phyloP scores from a whole-genome alignment of 495 filamentous ascomycete species.

The Ramalina peruviana region DNA sequence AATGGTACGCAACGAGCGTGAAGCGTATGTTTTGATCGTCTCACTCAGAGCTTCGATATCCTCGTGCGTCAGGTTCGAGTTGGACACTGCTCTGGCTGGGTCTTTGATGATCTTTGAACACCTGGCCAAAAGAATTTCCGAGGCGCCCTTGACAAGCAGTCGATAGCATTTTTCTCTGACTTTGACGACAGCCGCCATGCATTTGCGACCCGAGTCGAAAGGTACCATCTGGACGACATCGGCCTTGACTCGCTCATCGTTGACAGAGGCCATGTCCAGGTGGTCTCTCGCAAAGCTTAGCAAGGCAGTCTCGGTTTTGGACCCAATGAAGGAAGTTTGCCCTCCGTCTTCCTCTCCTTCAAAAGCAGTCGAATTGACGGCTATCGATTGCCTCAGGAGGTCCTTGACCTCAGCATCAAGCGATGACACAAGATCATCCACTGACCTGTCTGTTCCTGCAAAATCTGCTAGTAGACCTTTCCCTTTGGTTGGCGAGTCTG shows the following conservation, averaged over 20 bases:
- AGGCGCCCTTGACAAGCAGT: constrained; percentile 78
- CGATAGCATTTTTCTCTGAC: constrained; percentile 51
- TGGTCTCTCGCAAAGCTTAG: constrained; percentile 60
- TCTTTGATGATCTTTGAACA: constrained; percentile 60
- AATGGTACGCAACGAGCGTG: constrained; percentile 74
- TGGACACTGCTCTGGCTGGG: constrained; percentile 45
- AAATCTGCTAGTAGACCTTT: constrained; percentile 8
- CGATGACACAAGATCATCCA: constrained; percentile 43
- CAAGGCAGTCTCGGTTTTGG: constrained; percentile 81
- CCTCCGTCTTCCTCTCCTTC: constrained; percentile 58
- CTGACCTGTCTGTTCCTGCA: constrained; percentile 29
- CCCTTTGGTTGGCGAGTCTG: constrained; percentile 12
- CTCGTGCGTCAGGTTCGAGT: constrained; percentile 39
- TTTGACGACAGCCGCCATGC: constrained; percentile 71
- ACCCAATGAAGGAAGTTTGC: constrained; percentile 58
- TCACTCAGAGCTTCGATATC: constrained; percentile 44
- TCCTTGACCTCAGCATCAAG: constrained; percentile 46
- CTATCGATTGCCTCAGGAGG: constrained; percentile 59
- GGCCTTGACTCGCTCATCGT: constrained; percentile 55
- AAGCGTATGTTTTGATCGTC: constrained; percentile 65
- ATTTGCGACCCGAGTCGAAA: constrained; percentile 78
- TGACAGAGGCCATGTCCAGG: constrained; percentile 59
- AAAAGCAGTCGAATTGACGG: constrained; percentile 79
- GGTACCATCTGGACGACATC: constrained; percentile 62
- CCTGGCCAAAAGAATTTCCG: constrained; percentile 65